Evolutionary conservation across 2,329 filamentous ascomycete species (phyloP).

Genomic region (Chaetoscypha palmicola): DNA sequence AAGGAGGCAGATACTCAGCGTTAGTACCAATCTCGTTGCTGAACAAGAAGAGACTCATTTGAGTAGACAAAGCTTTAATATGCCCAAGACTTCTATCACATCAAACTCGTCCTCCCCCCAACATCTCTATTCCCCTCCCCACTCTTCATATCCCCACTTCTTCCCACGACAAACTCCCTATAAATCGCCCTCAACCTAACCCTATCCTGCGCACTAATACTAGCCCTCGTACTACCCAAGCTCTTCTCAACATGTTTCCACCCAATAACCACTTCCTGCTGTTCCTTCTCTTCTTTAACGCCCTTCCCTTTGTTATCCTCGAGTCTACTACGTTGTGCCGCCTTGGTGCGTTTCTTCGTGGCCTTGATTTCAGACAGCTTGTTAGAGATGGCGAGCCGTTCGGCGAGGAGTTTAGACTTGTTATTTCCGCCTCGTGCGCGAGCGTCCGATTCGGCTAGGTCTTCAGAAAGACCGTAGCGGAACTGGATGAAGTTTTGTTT

Average conservation of each 20-base stretch:
- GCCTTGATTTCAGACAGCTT: slow-evolving; percentile 76
- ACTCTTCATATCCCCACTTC: slow-evolving; percentile 92
- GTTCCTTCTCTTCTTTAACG: slow-evolving; percentile 39
- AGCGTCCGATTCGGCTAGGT: slow-evolving; percentile 37
- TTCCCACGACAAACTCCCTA: slow-evolving; percentile 81
- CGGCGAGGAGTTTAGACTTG: slow-evolving; percentile 53
- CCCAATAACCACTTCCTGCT: slow-evolving; percentile 68
- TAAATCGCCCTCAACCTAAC: slow-evolving; percentile 74
- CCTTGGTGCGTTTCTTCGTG: slow-evolving; percentile 43
- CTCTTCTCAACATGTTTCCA: slow-evolving; percentile 80
- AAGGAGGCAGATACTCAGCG: no score
- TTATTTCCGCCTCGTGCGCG: slow-evolving; percentile 39
- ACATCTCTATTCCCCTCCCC: slow-evolving; percentile 89
- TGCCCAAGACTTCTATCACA: slow-evolving; percentile 45
- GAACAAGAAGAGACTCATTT: no score
- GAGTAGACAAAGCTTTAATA: background rate
- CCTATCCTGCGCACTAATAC: slow-evolving; percentile 74
- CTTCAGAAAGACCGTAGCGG: slow-evolving; percentile 61
- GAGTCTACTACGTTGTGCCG: slow-evolving; percentile 19
- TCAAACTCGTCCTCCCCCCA: slow-evolving; percentile 85
- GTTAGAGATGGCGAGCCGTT: slow-evolving; percentile 70
- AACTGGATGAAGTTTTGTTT: slow-evolving; percentile 69
- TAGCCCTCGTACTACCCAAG: slow-evolving; percentile 69
- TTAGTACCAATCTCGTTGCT: no score
- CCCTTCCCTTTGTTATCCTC: slow-evolving; percentile 27